Evolutionary conservation across 306 rosid species (phyloP).

Genomic region (Prunus mira): DNA sequence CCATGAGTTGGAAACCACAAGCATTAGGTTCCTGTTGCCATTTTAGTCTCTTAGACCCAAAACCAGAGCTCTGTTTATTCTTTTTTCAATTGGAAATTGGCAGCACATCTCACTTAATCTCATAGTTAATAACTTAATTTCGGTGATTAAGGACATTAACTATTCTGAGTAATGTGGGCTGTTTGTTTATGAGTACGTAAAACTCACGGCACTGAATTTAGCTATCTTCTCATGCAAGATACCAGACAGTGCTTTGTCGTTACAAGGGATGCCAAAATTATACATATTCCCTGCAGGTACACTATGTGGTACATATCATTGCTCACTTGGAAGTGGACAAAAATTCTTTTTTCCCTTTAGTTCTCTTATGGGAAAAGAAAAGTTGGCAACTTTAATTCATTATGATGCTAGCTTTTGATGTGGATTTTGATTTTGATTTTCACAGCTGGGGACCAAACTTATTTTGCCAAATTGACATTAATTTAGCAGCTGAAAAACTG

Average conservation of each 20-base stretch:
- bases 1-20: constrained; percentile 36
- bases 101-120: not conserved
- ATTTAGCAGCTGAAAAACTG: not conserved
- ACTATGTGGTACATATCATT: not conserved
- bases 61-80: not conserved
- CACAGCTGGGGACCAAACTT: not conserved
- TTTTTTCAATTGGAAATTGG: constrained; percentile 3
- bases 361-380: not conserved
- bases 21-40: constrained; percentile 31
- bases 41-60: not conserved
- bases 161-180: no score
- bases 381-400: not conserved
- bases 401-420: not conserved
- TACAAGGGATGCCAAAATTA: not conserved
- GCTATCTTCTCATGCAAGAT: not conserved
- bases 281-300: constrained; percentile 1
- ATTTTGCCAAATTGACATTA: not conserved
- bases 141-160: not conserved
- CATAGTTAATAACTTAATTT: not conserved
- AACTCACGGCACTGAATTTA: not conserved
- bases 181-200: no score
- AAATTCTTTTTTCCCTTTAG: not conserved
- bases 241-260: not conserved
- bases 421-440: not conserved
- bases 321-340: not conserved